A percentile compares a stretch with the other conserved stretches of the same genome.
phyloP scores from a whole-genome alignment of 306 rosid species.

The Lupinus albus region DNA sequence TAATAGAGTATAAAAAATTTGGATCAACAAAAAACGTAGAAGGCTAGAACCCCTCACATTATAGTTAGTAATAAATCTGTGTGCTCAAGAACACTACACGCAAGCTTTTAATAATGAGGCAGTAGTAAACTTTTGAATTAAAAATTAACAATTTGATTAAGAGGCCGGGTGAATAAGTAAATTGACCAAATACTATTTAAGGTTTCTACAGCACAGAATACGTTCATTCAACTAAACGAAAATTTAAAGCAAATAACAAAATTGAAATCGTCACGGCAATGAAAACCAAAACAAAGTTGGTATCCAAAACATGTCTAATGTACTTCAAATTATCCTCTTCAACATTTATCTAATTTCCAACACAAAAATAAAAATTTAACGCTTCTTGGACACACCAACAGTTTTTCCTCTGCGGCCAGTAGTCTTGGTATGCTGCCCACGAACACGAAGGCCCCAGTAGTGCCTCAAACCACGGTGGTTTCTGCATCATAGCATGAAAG shows the following conservation, averaged over 20 bases:
- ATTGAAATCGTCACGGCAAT: conserved; percentile 39
- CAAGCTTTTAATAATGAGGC: no score
- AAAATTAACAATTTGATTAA: neutral
- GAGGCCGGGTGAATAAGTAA: neutral
- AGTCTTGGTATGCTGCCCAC: conserved; percentile 99
- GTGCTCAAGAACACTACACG: no score
- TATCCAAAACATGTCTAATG: conserved; percentile 37
- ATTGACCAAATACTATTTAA: neutral
- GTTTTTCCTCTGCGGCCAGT: conserved; percentile 98
- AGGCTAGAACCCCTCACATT: no score
- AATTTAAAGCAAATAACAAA: conserved; percentile 31
- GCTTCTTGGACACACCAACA: conserved; percentile 99
- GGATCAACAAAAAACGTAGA: no score
- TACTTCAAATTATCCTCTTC: conserved; percentile 21
- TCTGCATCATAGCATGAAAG: conserved; percentile 49
- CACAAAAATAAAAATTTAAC: conserved; percentile 36
- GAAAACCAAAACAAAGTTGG: conserved; percentile 26
- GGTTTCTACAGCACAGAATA: conserved; percentile 20
- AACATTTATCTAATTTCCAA: conserved; percentile 36
- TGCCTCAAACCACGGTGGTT: conserved; percentile 98
- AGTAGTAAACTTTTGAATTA: neutral
- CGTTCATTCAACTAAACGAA: conserved; percentile 1
- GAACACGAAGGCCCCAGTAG: conserved; percentile 99
- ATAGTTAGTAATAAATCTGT: no score
- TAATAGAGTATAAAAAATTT: no score